phyloP scores from a whole-genome alignment of 345 rosid genomes.

The Heritiera littoralis region DNA sequence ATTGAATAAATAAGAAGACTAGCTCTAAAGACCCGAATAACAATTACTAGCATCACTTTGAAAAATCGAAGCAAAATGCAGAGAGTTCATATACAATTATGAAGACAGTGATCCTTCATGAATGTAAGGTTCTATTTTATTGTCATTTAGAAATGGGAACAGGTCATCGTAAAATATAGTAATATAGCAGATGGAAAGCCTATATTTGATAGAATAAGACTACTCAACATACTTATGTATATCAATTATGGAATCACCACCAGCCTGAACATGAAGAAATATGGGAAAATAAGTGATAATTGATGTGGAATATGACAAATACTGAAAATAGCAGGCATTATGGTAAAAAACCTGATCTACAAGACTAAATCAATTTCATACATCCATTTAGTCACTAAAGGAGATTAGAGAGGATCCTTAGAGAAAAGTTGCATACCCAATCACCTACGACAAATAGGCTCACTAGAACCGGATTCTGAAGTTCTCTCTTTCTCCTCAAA shows the following conservation, averaged over 20 bases:
- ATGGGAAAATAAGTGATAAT: neutral
- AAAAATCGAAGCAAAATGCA: neutral
- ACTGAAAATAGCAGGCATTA: neutral
- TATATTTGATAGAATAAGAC: neutral
- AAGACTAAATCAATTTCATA: neutral
- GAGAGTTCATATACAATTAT: neutral
- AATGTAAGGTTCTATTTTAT: neutral
- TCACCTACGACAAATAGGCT: conserved; percentile 93
- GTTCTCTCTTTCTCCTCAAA: conserved; percentile 68
- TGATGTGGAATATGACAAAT: conserved; percentile 4
- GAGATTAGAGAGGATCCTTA: conserved; percentile 7
- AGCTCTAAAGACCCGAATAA: neutral
- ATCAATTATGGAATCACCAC: neutral
- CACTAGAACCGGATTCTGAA: conserved; percentile 81
- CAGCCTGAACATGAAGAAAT: neutral
- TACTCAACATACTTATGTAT: neutral
- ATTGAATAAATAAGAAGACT: neutral
- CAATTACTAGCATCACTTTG: neutral
- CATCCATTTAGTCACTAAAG: neutral
- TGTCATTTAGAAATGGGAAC: neutral
- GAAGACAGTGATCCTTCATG: neutral
- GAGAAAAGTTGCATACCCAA: conserved; percentile 58
- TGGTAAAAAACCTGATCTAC: neutral
- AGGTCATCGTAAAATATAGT: neutral
- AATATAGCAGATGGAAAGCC: neutral